Evolutionary conservation across 2,329 filamentous ascomycete genomes (phyloP).

Genomic region (Atkinsonella hypoxylon): DNA sequence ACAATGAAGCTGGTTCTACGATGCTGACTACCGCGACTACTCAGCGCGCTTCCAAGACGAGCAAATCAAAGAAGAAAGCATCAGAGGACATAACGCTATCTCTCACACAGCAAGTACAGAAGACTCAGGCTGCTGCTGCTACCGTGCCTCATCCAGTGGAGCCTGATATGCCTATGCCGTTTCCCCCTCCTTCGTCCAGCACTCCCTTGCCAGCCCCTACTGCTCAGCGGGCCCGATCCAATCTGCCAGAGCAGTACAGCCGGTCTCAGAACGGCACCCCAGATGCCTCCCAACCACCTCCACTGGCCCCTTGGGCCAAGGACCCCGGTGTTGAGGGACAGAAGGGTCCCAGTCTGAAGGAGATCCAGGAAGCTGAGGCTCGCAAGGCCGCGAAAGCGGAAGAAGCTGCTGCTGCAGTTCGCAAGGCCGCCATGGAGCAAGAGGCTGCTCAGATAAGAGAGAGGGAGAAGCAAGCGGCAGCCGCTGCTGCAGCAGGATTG

Average conservation of each 20-base stretch:
- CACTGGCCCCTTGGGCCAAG: conserved; percentile 90
- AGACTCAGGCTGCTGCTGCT: conserved; percentile 45
- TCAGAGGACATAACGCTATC: conserved; percentile 39
- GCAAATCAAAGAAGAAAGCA: conserved; percentile 21
- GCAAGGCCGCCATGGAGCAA: conserved; percentile 68
- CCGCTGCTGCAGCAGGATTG: conserved; percentile 60
- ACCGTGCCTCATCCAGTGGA: conserved; percentile 35
- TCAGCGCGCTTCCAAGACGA: conserved; percentile 6
- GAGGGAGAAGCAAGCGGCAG: conserved; percentile 38
- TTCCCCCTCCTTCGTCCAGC: conserved; percentile 58
- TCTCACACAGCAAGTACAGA: conserved; percentile 74
- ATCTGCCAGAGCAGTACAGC: conserved; percentile 63
- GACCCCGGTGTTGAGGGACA: conserved; percentile 58
- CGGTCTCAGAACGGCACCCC: conserved; percentile 72
- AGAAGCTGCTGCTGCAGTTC: conserved; percentile 63
- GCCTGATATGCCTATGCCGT: conserved; percentile 62
- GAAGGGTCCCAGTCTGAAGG: conserved; percentile 83
- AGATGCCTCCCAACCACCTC: conserved; percentile 46
- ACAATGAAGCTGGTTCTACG: neutral
- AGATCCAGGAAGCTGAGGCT: conserved; percentile 93
- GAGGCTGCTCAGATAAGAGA: conserved; percentile 51
- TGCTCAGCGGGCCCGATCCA: conserved; percentile 72
- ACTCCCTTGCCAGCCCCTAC: conserved; percentile 82
- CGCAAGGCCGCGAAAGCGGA: conserved; percentile 85
- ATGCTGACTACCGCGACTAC: conserved; percentile 1